These are phyloP conservation scores for Musa beccarii DNA, from an alignment of 176 grass and related monocot genomes.

Conservation along the genomic window DNA sequence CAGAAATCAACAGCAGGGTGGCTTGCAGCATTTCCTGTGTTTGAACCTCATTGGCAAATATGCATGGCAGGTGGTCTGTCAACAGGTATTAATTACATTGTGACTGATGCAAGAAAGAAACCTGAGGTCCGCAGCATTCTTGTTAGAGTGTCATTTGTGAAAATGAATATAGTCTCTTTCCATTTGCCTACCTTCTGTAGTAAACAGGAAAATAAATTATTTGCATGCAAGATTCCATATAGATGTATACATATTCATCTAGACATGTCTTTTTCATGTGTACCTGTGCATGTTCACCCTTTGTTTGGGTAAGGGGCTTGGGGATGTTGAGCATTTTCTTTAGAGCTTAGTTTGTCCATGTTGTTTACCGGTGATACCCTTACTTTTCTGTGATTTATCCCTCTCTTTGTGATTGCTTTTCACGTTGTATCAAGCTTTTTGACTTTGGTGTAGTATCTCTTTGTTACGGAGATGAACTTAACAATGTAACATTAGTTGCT, in stretches of 20 bases:
- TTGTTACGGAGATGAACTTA: no score
- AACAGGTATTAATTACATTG: conserved; percentile 50
- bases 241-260: background rate
- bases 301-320: background rate
- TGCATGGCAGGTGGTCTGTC: conserved; percentile 89
- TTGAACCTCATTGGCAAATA: conserved; percentile 98
- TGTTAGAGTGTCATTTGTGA: background rate
- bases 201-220: background rate
- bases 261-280: background rate
- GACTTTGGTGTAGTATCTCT: no score
- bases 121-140: background rate
- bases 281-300: background rate
- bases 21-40: conserved; percentile 89
- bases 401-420: no score
- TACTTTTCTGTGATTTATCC: no score
- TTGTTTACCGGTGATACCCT: no score
- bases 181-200: background rate
- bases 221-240: background rate
- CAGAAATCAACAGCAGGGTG: conserved; percentile 87
- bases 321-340: background rate
- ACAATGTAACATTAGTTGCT: no score
- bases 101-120: background rate
- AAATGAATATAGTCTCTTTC: background rate
- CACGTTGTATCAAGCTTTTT: no score
- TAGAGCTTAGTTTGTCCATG: no score